Conservation (phyloP, 1,284 basidiomycete species). For the Ceratobasidium sp. region DNA sequence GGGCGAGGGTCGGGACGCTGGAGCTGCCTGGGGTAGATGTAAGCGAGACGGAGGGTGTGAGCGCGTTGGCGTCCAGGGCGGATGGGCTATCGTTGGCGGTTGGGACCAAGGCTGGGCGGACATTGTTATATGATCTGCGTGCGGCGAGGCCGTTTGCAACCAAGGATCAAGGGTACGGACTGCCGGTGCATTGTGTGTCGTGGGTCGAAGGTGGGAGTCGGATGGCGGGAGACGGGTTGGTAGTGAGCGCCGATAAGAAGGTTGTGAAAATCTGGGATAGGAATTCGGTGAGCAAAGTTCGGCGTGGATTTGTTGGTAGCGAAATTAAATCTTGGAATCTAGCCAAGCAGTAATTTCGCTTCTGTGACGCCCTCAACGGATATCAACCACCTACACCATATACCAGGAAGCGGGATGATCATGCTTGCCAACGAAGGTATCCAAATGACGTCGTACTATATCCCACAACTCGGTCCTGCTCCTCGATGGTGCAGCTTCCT, state of each 20-base stretch:
- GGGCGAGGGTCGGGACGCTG: conserved; percentile 79
- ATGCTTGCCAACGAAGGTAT: conserved; percentile 93
- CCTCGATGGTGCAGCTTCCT: conserved; percentile 97
- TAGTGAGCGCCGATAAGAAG: conserved; percentile 90
- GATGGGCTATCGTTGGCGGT: conserved; percentile 95
- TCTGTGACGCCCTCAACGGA: conserved; percentile 91
- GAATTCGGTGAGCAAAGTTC: conserved; percentile 66
- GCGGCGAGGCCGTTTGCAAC: conserved; percentile 80
- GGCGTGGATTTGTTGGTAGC: background rate
- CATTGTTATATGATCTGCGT: conserved; percentile 92
- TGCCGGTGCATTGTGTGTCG: conserved; percentile 83
- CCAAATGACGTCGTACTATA: conserved; percentile 89
- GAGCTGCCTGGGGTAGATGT: conserved; percentile 67
- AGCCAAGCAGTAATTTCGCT: conserved; percentile 88
- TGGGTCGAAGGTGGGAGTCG: conserved; percentile 89
- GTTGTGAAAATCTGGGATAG: conserved; percentile 96
- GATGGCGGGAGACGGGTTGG: conserved; percentile 85
- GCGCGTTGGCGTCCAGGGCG: conserved; percentile 79
- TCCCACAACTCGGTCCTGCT: conserved; percentile 95
- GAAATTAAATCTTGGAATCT: conserved; percentile 39
- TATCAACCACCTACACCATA: conserved; percentile 86
- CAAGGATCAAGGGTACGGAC: conserved; percentile 97
- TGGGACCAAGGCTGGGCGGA: conserved; percentile 94
- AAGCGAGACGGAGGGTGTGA: conserved; percentile 59
- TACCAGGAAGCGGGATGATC: conserved; percentile 83